phyloP scores from a whole-genome alignment of 2,329 filamentous ascomycete species.

The Fonsecaea nubica region DNA sequence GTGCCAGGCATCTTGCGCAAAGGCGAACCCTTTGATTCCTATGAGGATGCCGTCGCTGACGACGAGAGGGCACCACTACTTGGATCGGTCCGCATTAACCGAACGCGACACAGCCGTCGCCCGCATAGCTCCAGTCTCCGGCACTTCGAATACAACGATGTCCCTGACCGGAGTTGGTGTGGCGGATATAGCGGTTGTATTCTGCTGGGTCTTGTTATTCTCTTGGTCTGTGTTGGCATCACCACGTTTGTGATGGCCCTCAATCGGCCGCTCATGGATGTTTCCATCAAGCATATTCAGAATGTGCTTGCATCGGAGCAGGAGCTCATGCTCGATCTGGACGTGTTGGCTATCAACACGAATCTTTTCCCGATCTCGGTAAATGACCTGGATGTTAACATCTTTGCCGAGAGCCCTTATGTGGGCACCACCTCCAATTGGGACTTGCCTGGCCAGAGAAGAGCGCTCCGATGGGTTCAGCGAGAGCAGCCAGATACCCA shows the following conservation, averaged over 20 bases:
- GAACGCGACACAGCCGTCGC: slow-evolving; percentile 63
- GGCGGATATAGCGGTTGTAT: slow-evolving; percentile 85
- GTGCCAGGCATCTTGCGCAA: slow-evolving; percentile 58
- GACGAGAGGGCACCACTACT: slow-evolving; percentile 89
- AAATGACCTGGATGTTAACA: slow-evolving; percentile 83
- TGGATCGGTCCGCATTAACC: slow-evolving; percentile 66
- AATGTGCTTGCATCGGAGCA: slow-evolving; percentile 94
- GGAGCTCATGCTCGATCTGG: slow-evolving; percentile 91
- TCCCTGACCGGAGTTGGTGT: slow-evolving; percentile 68
- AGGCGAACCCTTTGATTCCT: slow-evolving; percentile 76
- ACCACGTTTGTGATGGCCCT: slow-evolving; percentile 90
- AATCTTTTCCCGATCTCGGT: slow-evolving; percentile 90
- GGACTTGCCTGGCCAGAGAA: slow-evolving; percentile 37
- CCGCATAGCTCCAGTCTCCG: slow-evolving; percentile 65
- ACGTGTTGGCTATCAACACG: slow-evolving; percentile 86
- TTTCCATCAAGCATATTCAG: slow-evolving; percentile 78
- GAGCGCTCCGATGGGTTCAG: slow-evolving; percentile 40
- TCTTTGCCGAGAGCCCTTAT: slow-evolving; percentile 93
- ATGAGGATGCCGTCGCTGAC: slow-evolving; percentile 76
- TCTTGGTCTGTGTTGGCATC: slow-evolving; percentile 82
- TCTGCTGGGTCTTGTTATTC: slow-evolving; percentile 78
- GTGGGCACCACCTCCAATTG: slow-evolving; percentile 61
- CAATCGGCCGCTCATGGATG: slow-evolving; percentile 81
- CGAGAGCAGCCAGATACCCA: slow-evolving; percentile 36
- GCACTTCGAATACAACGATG: slow-evolving; percentile 75